Evolutionary conservation across 306 rosid species (phyloP).

Genomic region (Lupinus albus): DNA sequence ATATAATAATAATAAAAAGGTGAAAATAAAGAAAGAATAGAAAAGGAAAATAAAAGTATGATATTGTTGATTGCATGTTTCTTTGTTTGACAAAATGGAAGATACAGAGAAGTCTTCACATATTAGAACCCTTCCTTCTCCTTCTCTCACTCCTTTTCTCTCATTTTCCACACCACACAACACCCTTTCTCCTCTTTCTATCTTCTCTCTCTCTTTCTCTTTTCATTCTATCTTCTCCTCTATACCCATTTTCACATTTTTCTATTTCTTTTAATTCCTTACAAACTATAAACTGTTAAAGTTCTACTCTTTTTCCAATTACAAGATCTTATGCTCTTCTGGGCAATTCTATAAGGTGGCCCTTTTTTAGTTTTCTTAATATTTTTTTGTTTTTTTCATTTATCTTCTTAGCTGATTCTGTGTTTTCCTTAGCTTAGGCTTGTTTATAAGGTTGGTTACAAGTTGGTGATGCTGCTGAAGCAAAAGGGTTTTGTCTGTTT

Average conservation of each 20-base stretch:
- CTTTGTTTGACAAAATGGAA: conserved; percentile 29
- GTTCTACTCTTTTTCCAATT: conserved; percentile 12
- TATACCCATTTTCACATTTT: conserved; percentile 19
- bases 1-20: too few species aligned
- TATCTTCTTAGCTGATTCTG: conserved; percentile 19
- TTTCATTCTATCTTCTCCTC: conserved; percentile 6
- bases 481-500: neutral
- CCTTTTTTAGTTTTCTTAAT: neutral
- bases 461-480: conserved; percentile 27
- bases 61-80: neutral
- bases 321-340: conserved; percentile 26
- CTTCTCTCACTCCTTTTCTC: conserved; percentile 16
- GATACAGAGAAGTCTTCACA: conserved; percentile 33
- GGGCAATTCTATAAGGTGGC: conserved; percentile 25
- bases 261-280: neutral
- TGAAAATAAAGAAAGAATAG: too few species aligned
- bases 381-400: neutral
- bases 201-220: neutral
- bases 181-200: neutral
- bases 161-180: conserved; percentile 3
- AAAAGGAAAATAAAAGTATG: neutral
- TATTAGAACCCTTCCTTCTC: conserved; percentile 23
- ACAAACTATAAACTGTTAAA: conserved; percentile 29
- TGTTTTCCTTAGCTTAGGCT: conserved; percentile 20
- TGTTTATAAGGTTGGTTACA: conserved; percentile 5